phyloP scores from a whole-genome alignment of 192 early-diverging fungal genomes.

The Coemansia sp. region DNA sequence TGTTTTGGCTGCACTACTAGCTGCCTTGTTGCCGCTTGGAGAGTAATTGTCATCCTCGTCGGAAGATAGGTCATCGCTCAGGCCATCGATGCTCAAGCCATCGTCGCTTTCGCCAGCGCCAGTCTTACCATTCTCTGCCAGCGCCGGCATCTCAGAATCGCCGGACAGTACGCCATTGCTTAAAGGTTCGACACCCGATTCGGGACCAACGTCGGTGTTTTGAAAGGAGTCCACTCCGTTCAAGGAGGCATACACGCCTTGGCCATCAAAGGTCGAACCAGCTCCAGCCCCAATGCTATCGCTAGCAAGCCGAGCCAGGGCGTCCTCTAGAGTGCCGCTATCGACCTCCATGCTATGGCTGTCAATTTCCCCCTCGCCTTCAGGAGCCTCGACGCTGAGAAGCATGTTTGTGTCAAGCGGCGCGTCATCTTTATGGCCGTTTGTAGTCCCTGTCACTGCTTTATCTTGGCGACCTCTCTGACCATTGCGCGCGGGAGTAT shows the following conservation, averaged over 20 bases:
- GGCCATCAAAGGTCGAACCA: not conserved
- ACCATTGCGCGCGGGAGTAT: not conserved
- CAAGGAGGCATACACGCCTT: not conserved
- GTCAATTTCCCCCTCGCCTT: slow-evolving; percentile 18
- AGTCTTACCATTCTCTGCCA: not conserved
- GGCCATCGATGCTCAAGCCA: not conserved
- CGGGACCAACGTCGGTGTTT: not conserved
- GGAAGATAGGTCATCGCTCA: slow-evolving; percentile 8
- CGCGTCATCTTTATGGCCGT: not conserved
- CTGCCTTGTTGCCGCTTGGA: not conserved
- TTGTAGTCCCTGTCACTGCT: not conserved
- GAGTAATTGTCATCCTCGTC: slow-evolving; percentile 7
- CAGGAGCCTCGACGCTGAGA: slow-evolving; percentile 14
- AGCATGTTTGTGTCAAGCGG: slow-evolving; percentile 21
- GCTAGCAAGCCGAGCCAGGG: slow-evolving; percentile 43
- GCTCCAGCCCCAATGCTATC: not conserved
- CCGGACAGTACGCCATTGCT: not conserved
- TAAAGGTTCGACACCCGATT: not conserved
- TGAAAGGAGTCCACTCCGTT: not conserved
- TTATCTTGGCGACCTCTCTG: not conserved
- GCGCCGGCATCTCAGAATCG: not conserved
- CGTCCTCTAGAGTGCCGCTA: slow-evolving; percentile 44
- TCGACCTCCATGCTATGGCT: slow-evolving; percentile 46
- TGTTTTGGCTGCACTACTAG: not conserved
- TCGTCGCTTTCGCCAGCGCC: slow-evolving; percentile 14